These are phyloP conservation scores for Phytopythium mirpurense DNA, from an alignment of 352 stramenopile species.

Conservation along the genomic window DNA sequence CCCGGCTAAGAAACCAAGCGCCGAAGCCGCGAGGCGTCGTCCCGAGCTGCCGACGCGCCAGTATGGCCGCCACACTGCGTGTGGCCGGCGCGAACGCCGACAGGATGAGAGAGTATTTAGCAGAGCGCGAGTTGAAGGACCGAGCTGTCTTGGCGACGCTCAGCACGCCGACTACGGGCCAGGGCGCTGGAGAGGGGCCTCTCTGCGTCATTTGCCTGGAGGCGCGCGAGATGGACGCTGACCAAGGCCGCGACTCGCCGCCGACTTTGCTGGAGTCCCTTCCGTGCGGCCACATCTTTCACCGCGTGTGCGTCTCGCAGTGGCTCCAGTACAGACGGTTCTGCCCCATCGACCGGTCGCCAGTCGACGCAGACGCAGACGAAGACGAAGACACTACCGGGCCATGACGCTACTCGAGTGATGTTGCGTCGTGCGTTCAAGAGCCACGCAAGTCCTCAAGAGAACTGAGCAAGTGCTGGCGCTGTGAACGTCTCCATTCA, in stretches of 20 bases:
- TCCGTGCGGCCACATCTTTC: conserved; percentile 37
- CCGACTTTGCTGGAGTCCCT: conserved; percentile 12
- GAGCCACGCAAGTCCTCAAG: too few species aligned
- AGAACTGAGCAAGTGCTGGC: too few species aligned
- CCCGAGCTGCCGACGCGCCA: conserved; percentile 5
- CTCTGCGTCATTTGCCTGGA: conserved; percentile 36
- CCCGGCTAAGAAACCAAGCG: not conserved
- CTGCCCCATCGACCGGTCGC: conserved; percentile 28
- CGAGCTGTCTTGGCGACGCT: not conserved
- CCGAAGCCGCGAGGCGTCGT: not conserved
- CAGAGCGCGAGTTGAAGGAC: not conserved
- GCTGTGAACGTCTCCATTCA: too few species aligned
- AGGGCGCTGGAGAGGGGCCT: conserved; percentile 1
- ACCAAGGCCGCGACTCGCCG: not conserved
- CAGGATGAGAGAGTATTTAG: conserved; percentile 23
- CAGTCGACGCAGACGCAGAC: conserved; percentile 13
- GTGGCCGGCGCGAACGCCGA: conserved; percentile 20
- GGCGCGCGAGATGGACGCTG: conserved; percentile 5
- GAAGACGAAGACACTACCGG: not conserved
- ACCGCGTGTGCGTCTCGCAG: conserved; percentile 22
- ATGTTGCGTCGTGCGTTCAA: too few species aligned
- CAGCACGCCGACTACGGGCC: not conserved
- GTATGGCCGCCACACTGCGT: conserved; percentile 21
- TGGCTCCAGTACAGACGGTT: conserved; percentile 27
- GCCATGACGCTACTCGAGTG: too few species aligned